Evolutionary conservation across 257 asterid species (phyloP).

Genomic region (Forsythia suspensa): DNA sequence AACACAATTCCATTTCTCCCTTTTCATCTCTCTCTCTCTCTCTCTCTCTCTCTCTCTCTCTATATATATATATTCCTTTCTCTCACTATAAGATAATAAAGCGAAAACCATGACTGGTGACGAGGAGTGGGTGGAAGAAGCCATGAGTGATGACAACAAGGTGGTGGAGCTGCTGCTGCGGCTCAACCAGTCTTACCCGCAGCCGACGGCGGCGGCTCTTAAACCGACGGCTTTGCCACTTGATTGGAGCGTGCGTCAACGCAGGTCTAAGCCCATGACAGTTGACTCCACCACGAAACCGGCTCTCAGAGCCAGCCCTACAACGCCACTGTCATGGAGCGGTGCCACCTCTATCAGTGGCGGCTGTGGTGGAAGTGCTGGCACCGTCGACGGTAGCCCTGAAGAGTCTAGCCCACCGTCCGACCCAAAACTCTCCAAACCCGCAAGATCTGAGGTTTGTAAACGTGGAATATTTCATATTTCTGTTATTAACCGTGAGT

Average conservation of each 20-base stretch:
- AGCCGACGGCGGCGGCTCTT: neutral
- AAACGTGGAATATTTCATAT: neutral
- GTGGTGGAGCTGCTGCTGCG: constrained; percentile 56
- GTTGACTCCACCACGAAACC: constrained; percentile 29
- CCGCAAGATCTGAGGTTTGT: constrained; percentile 70
- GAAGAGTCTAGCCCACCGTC: constrained; percentile 45
- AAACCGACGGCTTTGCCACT: constrained; percentile 31
- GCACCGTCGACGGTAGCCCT: constrained; percentile 36
- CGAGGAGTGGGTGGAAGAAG: constrained; percentile 62
- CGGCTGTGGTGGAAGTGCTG: constrained; percentile 45
- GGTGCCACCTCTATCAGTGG: constrained; percentile 62
- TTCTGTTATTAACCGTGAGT: neutral
- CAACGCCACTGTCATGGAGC: constrained; percentile 76
- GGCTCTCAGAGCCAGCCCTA: constrained; percentile 60
- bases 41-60: constrained; percentile 14
- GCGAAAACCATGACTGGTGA: constrained; percentile 40
- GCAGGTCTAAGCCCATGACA: constrained; percentile 52
- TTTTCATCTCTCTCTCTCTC: constrained; percentile 10
- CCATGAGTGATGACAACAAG: constrained; percentile 57
- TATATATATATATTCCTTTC: neutral
- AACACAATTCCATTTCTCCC: constrained; percentile 35
- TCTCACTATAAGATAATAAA: constrained; percentile 11
- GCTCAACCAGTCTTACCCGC: constrained; percentile 34
- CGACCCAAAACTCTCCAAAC: constrained; percentile 21
- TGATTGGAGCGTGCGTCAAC: constrained; percentile 74